These are phyloP conservation scores for Chimonanthus salicifolius DNA, from an alignment of 164 flowering plant genomes.

Conservation along the genomic window DNA sequence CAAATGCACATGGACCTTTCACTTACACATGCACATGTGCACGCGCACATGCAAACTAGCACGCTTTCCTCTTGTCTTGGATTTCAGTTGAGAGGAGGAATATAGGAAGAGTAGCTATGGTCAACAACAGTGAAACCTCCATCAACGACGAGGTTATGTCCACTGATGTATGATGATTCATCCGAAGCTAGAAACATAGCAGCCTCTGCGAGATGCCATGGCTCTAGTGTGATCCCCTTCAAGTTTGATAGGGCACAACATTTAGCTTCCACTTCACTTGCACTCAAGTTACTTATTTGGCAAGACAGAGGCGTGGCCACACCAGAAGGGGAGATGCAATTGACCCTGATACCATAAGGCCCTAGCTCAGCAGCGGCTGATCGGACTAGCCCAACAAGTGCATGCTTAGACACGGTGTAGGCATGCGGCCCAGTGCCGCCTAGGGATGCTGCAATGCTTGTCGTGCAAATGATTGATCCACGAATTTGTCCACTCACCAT, in stretches of 20 bases:
- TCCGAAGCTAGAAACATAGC: slow-evolving; percentile 72
- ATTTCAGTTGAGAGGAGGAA: too few relatives aligned
- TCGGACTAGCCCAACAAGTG: slow-evolving; percentile 19
- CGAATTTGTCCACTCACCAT: slow-evolving; percentile 19
- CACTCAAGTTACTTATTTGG: slow-evolving; percentile 20
- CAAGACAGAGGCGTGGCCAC: slow-evolving; percentile 55
- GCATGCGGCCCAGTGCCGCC: slow-evolving; percentile 22
- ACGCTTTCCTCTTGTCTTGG: too few relatives aligned
- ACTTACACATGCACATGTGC: too few relatives aligned
- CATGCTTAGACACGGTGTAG: slow-evolving; percentile 28
- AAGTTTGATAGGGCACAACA: slow-evolving; percentile 25
- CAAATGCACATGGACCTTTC: too few relatives aligned
- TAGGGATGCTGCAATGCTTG: slow-evolving; percentile 12
- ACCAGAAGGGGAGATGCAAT: slow-evolving; percentile 56
- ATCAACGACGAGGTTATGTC: slow-evolving; percentile 63
- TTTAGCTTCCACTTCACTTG: slow-evolving; percentile 32
- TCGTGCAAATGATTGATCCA: slow-evolving; percentile 27
- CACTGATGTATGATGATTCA: slow-evolving; percentile 60
- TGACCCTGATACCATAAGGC: slow-evolving; percentile 29
- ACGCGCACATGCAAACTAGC: too few relatives aligned
- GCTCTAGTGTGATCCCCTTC: slow-evolving; percentile 54
- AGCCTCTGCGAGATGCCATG: slow-evolving; percentile 58
- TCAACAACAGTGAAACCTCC: slow-evolving; percentile 41
- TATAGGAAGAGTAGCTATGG: neutral
- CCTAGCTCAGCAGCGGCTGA: slow-evolving; percentile 21